Percentiles rank a stretch among this genome's conserved stretches.
phyloP scores from a whole-genome alignment of 2,329 filamentous ascomycete genomes.

The Paracoccidioides brasiliensis region DNA sequence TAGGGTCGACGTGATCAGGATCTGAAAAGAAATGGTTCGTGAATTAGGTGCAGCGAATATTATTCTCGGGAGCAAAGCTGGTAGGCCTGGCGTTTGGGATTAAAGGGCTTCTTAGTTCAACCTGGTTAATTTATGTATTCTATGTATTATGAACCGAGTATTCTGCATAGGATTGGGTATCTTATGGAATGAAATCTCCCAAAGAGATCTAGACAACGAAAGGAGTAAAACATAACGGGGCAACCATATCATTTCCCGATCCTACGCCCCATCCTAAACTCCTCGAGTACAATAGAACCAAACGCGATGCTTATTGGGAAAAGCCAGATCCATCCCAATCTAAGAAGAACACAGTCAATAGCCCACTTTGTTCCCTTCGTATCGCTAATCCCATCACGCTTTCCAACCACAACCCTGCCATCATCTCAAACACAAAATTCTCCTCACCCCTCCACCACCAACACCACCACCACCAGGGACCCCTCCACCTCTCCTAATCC shows the following conservation, averaged over 20 bases:
- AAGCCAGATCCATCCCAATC: neutral
- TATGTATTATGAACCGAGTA: neutral
- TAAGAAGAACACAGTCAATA: neutral
- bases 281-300: neutral
- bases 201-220: neutral
- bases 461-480: slow-evolving; percentile 9
- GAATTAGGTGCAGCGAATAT: neutral
- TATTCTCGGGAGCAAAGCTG: neutral
- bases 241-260: neutral
- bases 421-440: slow-evolving; percentile 26
- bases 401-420: neutral
- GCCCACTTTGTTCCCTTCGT: too few relatives aligned
- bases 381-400: neutral
- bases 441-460: slow-evolving; percentile 20
- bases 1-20: slow-evolving; percentile 74
- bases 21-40: slow-evolving; percentile 32
- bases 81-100: neutral
- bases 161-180: neutral
- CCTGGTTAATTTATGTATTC: neutral
- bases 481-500: slow-evolving; percentile 14
- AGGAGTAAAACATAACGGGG: neutral
- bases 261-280: neutral
- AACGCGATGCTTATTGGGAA: neutral
- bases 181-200: neutral
- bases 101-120: neutral